These are phyloP conservation scores for Filobasidium floriforme DNA, from an alignment of 768 basidiomycete species.

Conservation along the genomic window DNA sequence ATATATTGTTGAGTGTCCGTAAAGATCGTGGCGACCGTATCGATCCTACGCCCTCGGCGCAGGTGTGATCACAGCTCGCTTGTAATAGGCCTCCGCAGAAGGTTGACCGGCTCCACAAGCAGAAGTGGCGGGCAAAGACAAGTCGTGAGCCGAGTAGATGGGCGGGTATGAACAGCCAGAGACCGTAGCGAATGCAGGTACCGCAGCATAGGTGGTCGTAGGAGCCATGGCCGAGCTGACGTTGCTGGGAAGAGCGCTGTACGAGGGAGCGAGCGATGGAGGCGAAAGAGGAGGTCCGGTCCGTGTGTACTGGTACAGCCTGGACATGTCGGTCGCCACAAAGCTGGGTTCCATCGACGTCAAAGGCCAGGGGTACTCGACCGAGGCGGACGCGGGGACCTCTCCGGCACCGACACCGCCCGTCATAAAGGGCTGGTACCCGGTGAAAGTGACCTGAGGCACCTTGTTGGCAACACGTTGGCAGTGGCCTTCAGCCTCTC, in stretches of 20 bases:
- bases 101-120: slow-evolving; percentile 39
- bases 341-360: slow-evolving; percentile 49
- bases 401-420: slow-evolving; percentile 40
- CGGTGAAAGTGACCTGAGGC: slow-evolving; percentile 27
- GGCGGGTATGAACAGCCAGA: slow-evolving; percentile 35
- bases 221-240: slow-evolving; percentile 12
- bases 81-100: not conserved
- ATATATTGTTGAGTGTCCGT: too few species aligned
- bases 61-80: not conserved
- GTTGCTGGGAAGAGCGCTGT: slow-evolving; percentile 42
- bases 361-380: slow-evolving; percentile 55
- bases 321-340: slow-evolving; percentile 45
- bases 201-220: slow-evolving; percentile 8
- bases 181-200: slow-evolving; percentile 1
- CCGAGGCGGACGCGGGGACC: slow-evolving; percentile 48
- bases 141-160: slow-evolving; percentile 34
- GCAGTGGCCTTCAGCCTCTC: slow-evolving; percentile 36
- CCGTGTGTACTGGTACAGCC: slow-evolving; percentile 59
- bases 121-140: slow-evolving; percentile 27
- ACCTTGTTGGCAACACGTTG: slow-evolving; percentile 23
- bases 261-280: slow-evolving; percentile 49
- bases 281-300: slow-evolving; percentile 55
- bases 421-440: slow-evolving; percentile 38
- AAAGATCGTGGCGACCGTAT: too few species aligned
- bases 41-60: not conserved